phyloP scores from a whole-genome alignment of 169 alveolate species.

The Eimeria mitis region DNA sequence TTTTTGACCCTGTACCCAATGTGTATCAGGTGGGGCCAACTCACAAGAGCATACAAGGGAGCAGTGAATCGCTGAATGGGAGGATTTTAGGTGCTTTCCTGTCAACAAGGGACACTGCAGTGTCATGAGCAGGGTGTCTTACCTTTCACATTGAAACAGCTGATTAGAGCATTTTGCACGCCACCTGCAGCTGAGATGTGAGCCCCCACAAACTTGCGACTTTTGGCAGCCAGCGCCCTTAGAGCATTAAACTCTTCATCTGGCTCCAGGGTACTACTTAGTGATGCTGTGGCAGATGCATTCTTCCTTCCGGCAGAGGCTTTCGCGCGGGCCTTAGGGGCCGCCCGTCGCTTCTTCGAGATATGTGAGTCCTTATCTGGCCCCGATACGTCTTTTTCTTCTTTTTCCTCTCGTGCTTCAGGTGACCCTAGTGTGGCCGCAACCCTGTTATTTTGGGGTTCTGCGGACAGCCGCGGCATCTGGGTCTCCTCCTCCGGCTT shows the following conservation, averaged over 20 bases:
- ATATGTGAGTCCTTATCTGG: background rate
- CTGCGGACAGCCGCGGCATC: background rate
- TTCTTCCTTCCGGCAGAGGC: conserved; percentile 49
- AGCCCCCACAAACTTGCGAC: conserved; percentile 92
- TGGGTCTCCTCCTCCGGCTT: conserved; percentile 17
- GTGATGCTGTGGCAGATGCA: conserved; percentile 62
- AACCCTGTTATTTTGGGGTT: background rate
- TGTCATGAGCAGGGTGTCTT: background rate
- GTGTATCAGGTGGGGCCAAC: background rate
- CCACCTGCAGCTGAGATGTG: conserved; percentile 96
- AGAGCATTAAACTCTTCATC: conserved; percentile 81
- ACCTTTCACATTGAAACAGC: conserved; percentile 91
- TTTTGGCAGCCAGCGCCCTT: conserved; percentile 70
- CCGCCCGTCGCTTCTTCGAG: conserved; percentile 55
- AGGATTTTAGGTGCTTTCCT: too few species aligned
- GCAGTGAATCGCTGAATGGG: background rate
- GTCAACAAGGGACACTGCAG: background rate
- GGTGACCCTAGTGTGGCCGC: background rate
- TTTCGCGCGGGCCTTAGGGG: conserved; percentile 28
- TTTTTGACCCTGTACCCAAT: background rate
- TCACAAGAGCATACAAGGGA: background rate
- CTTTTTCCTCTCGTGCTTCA: background rate
- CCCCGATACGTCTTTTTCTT: background rate
- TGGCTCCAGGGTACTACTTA: background rate
- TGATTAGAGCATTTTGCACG: conserved; percentile 89